These are phyloP conservation scores for Pythium coloratum DNA, from an alignment of 352 stramenopile genomes.

Conservation along the genomic window DNA sequence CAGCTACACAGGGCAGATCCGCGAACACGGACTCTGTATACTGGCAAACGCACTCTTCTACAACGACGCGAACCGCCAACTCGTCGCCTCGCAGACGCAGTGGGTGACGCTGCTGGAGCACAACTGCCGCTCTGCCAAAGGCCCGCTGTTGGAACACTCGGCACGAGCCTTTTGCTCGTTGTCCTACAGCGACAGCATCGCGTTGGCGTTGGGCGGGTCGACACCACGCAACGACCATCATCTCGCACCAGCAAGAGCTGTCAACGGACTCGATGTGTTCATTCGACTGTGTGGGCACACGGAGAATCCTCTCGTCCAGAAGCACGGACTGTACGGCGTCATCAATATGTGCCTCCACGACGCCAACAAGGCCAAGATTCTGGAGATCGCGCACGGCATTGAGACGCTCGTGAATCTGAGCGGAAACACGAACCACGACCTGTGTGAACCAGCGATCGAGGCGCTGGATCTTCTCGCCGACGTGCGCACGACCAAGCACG, in stretches of 20 bases:
- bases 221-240: constrained; percentile 9
- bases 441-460: constrained; percentile 68
- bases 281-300: constrained; percentile 41
- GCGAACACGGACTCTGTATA: constrained; percentile 66
- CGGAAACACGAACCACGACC: constrained; percentile 53
- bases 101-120: constrained; percentile 68
- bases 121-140: constrained; percentile 39
- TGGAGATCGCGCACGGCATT: constrained; percentile 69
- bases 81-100: constrained; percentile 47
- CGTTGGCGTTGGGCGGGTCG: constrained; percentile 45
- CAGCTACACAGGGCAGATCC: constrained; percentile 41
- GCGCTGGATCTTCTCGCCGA: constrained; percentile 79
- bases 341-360: constrained; percentile 88
- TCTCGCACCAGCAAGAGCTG: constrained; percentile 4
- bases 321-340: constrained; percentile 67
- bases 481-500: constrained; percentile 47
- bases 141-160: constrained; percentile 56
- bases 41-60: constrained; percentile 89
- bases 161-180: constrained; percentile 76
- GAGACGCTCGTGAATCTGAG: constrained; percentile 82
- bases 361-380: constrained; percentile 72
- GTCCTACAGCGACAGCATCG: constrained; percentile 83
- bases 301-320: constrained; percentile 43
- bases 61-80: constrained; percentile 85
- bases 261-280: constrained; percentile 50